Percentiles rank a stretch among this genome's conserved stretches.
Evolutionary conservation across 164 flowering plant species (phyloP).

Genomic region (Protea cynaroides): DNA sequence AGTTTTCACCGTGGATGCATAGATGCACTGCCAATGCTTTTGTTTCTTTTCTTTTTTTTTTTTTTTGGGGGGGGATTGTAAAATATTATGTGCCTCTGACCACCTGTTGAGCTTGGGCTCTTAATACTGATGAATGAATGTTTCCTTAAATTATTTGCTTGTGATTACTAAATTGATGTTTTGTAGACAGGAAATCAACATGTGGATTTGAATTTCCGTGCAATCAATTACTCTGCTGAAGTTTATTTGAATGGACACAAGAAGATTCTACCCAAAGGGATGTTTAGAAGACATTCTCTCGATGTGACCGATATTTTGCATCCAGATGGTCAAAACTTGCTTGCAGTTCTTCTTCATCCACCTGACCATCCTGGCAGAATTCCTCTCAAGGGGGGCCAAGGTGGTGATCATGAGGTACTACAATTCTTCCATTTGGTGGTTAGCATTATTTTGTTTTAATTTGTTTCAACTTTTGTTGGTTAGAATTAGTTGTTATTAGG

Average conservation of each 20-base stretch:
- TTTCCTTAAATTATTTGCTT: background rate
- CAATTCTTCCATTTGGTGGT: too few species aligned
- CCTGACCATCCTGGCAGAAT: conserved; percentile 90
- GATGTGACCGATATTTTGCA: conserved; percentile 73
- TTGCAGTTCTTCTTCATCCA: conserved; percentile 90
- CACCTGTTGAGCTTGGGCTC: background rate
- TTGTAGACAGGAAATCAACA: conserved; percentile 67
- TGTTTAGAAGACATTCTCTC: conserved; percentile 90
- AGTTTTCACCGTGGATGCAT: background rate
- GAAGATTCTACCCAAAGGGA: conserved; percentile 75
- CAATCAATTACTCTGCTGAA: conserved; percentile 88
- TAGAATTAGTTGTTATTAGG: too few species aligned
- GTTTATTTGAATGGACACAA: conserved; percentile 90
- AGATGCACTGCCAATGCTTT: background rate
- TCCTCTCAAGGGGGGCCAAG: conserved; percentile 94
- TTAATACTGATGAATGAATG: background rate
- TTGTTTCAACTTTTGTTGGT: too few species aligned
- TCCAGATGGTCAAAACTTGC: conserved; percentile 70
- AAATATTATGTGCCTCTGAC: too few species aligned
- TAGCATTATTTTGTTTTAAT: too few species aligned
- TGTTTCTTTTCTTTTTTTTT: background rate
- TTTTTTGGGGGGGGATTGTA: too few species aligned
- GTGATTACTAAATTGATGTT: conserved; percentile 12
- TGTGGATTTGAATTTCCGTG: conserved; percentile 85
- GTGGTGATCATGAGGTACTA: conserved; percentile 96